Evolutionary conservation across 139 green algal genomes (phyloP).

Genomic region (Coelastrella sp.): DNA sequence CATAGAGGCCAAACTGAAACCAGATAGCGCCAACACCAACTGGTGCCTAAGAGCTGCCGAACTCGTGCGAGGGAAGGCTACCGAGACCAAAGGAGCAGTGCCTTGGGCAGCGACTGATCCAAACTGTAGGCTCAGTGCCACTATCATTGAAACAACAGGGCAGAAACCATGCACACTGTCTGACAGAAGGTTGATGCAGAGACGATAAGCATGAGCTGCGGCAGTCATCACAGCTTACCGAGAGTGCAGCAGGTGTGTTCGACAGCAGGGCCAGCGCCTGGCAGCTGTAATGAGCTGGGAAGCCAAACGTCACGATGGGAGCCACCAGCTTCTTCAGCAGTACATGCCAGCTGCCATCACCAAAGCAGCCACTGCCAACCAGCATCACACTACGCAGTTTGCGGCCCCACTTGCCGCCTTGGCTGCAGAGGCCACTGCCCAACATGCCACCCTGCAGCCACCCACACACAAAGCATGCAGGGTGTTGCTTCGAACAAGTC

Average conservation of each 20-base stretch:
- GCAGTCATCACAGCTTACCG: not conserved
- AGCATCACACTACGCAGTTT: constrained; percentile 19
- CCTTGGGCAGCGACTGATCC: too few relatives aligned
- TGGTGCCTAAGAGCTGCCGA: too few relatives aligned
- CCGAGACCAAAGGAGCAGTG: too few relatives aligned
- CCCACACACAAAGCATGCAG: not conserved
- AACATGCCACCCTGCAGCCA: constrained; percentile 24
- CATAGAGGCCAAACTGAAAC: too few relatives aligned
- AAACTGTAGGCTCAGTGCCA: not conserved
- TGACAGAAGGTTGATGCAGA: too few relatives aligned
- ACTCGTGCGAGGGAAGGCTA: too few relatives aligned
- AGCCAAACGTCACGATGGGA: constrained; percentile 9
- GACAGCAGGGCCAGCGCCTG: constrained; percentile 34
- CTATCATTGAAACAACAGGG: too few relatives aligned
- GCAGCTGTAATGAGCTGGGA: constrained; percentile 9
- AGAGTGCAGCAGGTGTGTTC: constrained; percentile 31
- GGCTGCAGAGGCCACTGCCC: constrained; percentile 36
- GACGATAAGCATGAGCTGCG: too few relatives aligned
- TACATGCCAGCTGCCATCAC: constrained; percentile 23
- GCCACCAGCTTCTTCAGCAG: constrained; percentile 30
- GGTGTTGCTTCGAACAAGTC: not conserved
- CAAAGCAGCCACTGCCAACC: constrained; percentile 38
- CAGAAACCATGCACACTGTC: too few relatives aligned
- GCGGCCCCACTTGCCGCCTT: constrained; percentile 19
- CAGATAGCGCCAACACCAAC: too few relatives aligned